These are phyloP conservation scores for Fragaria ananassa DNA, from an alignment of 306 rosid species.

Conservation along the genomic window DNA sequence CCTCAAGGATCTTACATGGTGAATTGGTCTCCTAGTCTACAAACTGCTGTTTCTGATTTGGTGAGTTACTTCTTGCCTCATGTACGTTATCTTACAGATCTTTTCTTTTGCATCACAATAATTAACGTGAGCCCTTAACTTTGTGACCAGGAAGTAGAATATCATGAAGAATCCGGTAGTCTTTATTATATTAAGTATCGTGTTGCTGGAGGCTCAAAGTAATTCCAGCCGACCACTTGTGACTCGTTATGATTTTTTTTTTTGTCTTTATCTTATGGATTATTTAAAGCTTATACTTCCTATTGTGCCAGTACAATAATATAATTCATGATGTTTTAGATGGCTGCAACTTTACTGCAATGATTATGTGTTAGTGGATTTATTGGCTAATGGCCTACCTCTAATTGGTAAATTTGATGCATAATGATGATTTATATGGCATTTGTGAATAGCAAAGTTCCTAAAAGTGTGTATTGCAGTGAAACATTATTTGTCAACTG, in stretches of 20 bases:
- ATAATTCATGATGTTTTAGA: neutral
- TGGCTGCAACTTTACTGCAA: neutral
- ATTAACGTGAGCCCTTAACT: slow-evolving; percentile 27
- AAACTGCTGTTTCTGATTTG: slow-evolving; percentile 97
- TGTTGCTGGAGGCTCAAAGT: slow-evolving; percentile 73
- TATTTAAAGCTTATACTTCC: neutral
- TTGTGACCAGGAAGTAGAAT: slow-evolving; percentile 83
- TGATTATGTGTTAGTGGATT: neutral
- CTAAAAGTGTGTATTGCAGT: neutral
- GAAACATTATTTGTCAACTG: neutral
- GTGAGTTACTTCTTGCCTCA: slow-evolving; percentile 37
- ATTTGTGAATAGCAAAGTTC: neutral
- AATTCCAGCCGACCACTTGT: slow-evolving; percentile 1
- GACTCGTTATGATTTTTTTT: neutral
- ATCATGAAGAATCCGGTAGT: slow-evolving; percentile 84
- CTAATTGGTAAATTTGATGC: neutral
- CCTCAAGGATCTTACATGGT: slow-evolving; percentile 84
- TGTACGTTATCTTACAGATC: neutral
- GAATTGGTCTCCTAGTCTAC: slow-evolving; percentile 93
- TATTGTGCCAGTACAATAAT: neutral
- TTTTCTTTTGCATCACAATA: slow-evolving; percentile 21
- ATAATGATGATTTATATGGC: neutral
- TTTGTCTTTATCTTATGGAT: neutral
- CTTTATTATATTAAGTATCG: slow-evolving; percentile 85
- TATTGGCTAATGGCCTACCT: neutral